Evolutionary conservation across 345 rosid species (phyloP).

Genomic region (Lenwebbia sp.): DNA sequence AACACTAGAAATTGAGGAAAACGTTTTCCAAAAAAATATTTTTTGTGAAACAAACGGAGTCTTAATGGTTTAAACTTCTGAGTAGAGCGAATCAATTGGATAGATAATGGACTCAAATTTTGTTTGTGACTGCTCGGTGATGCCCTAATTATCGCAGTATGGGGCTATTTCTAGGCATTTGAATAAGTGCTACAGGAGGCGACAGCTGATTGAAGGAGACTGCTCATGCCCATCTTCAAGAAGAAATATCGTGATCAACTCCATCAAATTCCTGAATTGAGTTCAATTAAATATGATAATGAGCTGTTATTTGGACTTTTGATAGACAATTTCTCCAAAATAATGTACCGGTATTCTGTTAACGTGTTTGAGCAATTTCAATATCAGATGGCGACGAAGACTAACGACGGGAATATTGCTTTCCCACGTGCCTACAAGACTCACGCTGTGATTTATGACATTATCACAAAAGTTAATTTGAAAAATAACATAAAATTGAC

Average conservation of each 20-base stretch:
- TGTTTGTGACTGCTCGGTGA: too few relatives aligned
- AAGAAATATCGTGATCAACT: not conserved
- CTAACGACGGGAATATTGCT: not conserved
- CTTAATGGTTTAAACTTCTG: not conserved
- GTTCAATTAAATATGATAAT: too few relatives aligned
- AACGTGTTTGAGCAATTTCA: not conserved
- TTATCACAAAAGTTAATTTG: too few relatives aligned
- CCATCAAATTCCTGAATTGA: not conserved
- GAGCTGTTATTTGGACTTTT: not conserved
- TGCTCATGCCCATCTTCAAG: not conserved
- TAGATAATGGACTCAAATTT: too few relatives aligned
- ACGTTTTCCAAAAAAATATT: too few relatives aligned
- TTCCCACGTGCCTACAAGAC: not conserved
- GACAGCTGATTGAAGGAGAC: not conserved
- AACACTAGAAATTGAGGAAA: too few relatives aligned
- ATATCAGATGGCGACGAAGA: not conserved
- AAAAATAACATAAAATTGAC: not conserved
- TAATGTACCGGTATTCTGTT: too few relatives aligned
- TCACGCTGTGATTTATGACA: not conserved
- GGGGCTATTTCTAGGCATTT: too few relatives aligned
- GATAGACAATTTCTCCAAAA: not conserved
- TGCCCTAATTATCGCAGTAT: too few relatives aligned
- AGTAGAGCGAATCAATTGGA: not conserved
- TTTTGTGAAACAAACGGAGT: too few relatives aligned
- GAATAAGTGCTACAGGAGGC: too few relatives aligned